Evolutionary conservation across 1,284 basidiomycete genomes (phyloP), one percentile per base, ranked within the genome.

Genomic region (Ustilago loliicola): DNA sequence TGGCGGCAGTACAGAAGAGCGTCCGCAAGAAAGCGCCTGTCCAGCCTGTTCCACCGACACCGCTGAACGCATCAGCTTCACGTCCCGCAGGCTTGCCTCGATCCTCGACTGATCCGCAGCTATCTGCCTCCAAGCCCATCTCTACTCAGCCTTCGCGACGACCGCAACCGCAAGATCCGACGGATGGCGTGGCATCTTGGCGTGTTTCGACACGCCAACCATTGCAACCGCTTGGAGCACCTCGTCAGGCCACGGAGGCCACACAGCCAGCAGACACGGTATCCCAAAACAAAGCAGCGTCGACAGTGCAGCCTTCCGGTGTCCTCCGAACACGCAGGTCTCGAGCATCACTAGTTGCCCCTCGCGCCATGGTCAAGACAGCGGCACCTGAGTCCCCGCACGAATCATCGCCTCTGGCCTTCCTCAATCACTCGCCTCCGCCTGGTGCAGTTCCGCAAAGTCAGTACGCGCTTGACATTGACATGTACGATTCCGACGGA

Each of bases 1-100:
- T 82, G 81, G 67, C 70, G 10, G 85, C 84, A 2, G 84, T 85
- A 6, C 72, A 81, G 67, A 80, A 79, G 58, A 86, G 84, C 61
- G 83, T 81, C 9, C 73, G 81, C 40, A 85, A 86, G 56, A 74
- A 78, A 72, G 60, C 73, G 48, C 67, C 71, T 9, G 53, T 55
- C 1, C 57, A 58, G 13, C 21, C 38, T 9, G 54, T 61, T 45
- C 65, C 66, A 7, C 45, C 65, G 0, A 73, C 71, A 6, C 66
- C 71, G 1, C 1, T 58, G 27, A 42, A 48, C 10, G 36, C 59
- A 13, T 72, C 69, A 13, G 40, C 61, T 42, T 34, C 52, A 13
- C 57, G 61, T 10, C 25, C 57, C 11, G 38, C 51, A 5, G 64
- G 57, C 38, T 38, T 77, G 51, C 66, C 70, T 21, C 75, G 75